Evolutionary conservation across 75 land plant genomes (phyloP).

Genomic region (Pinus taeda): DNA sequence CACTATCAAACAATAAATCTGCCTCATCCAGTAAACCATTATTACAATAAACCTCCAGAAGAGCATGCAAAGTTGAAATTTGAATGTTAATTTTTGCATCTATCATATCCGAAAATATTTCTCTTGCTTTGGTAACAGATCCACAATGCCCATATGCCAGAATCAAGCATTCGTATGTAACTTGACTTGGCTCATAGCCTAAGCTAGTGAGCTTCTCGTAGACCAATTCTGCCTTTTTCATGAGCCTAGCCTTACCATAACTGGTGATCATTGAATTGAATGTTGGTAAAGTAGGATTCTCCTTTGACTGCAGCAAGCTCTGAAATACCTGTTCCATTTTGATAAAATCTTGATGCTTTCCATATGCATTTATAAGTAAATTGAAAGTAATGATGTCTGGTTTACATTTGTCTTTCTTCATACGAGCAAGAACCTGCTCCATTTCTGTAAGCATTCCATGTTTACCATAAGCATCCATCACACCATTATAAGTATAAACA

Average conservation of each 20-base stretch:
- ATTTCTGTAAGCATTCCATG: slow-evolving; percentile 72
- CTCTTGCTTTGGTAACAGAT: slow-evolving; percentile 58
- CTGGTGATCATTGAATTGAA: slow-evolving; percentile 86
- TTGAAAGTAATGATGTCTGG: slow-evolving; percentile 87
- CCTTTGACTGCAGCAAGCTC: slow-evolving; percentile 67
- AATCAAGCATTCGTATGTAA: slow-evolving; percentile 76
- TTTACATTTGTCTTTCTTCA: slow-evolving; percentile 59
- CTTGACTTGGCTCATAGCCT: slow-evolving; percentile 54
- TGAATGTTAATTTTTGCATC: slow-evolving; percentile 37
- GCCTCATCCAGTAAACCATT: slow-evolving; percentile 69
- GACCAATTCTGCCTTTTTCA: slow-evolving; percentile 60
- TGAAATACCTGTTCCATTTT: slow-evolving; percentile 94
- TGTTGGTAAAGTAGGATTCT: slow-evolving; percentile 69
- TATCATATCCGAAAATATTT: slow-evolving; percentile 52
- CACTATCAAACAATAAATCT: slow-evolving; percentile 56
- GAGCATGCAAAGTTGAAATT: slow-evolving; percentile 71
- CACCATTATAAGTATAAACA: slow-evolving; percentile 81
- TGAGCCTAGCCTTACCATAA: slow-evolving; percentile 81
- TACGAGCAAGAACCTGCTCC: slow-evolving; percentile 62
- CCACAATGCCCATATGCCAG: slow-evolving; percentile 69
- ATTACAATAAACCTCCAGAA: slow-evolving; percentile 76
- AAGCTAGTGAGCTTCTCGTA: slow-evolving; percentile 52
- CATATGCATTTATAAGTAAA: slow-evolving; percentile 87
- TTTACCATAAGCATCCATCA: slow-evolving; percentile 97
- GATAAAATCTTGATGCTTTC: slow-evolving; percentile 60